A percentile compares a stretch with the other conserved stretches of the same genome.
Evolutionary conservation across 2,329 filamentous ascomycete species (phyloP).

Genomic region (Arthroderma uncinatum): DNA sequence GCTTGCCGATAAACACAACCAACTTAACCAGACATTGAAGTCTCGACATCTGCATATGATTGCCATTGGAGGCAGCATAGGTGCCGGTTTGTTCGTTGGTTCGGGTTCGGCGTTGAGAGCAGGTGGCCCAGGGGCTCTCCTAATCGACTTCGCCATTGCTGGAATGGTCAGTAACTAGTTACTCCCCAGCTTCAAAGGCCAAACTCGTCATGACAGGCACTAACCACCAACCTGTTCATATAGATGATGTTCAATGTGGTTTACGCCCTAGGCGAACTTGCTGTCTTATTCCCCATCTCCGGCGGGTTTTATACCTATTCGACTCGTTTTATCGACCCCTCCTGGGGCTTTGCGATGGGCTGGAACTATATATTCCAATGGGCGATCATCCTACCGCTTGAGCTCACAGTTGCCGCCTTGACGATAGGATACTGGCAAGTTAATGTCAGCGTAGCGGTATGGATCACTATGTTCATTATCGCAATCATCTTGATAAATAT

Average conservation of each 20-base stretch:
- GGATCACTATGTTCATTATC: constrained; percentile 61
- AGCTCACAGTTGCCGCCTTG: constrained; percentile 69
- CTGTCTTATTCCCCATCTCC: constrained; percentile 51
- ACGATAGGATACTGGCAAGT: constrained; percentile 62
- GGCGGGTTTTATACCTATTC: constrained; percentile 54
- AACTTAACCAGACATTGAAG: constrained; percentile 23
- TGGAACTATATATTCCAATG: constrained; percentile 66
- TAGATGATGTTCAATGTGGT: constrained; percentile 49
- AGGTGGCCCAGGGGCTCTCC: constrained; percentile 30
- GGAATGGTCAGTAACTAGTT: constrained; percentile 25
- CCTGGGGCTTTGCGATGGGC: constrained; percentile 40
- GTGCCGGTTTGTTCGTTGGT: constrained; percentile 32
- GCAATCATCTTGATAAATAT: constrained; percentile 66
- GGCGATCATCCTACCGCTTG: constrained; percentile 68
- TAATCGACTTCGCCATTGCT: constrained; percentile 42
- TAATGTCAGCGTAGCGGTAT: constrained; percentile 27
- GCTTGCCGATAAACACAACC: constrained; percentile 14
- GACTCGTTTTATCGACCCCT: constrained; percentile 50
- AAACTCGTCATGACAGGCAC: not conserved
- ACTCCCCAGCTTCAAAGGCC: not conserved
- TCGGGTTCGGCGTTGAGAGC: constrained; percentile 27
- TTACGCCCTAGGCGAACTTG: constrained; percentile 50
- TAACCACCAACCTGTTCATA: not conserved
- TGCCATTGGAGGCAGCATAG: constrained; percentile 23
- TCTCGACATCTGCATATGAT: constrained; percentile 33